phyloP scores from a whole-genome alignment of 2,329 filamentous ascomycete genomes.

The Xylaria sp. region DNA sequence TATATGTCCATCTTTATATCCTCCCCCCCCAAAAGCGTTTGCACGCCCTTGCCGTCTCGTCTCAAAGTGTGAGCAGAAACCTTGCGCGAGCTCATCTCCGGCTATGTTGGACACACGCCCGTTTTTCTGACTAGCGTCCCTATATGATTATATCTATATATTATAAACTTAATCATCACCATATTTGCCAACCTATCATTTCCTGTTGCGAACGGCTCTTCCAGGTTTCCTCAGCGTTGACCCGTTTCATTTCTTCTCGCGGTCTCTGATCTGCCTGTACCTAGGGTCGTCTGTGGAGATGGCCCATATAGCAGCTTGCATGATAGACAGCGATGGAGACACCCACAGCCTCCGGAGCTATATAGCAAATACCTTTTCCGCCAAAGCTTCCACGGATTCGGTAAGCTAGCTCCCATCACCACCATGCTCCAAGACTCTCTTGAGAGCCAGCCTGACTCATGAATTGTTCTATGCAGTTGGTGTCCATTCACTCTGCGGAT shows the following conservation, averaged over 20 bases:
- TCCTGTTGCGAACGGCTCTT: conserved; percentile 45
- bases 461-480: conserved; percentile 44
- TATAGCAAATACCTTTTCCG: conserved; percentile 63
- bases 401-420: conserved; percentile 51
- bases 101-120: conserved; percentile 40
- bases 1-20: conserved; percentile 35
- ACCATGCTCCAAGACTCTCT: conserved; percentile 16
- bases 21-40: conserved; percentile 41
- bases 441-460: conserved; percentile 45
- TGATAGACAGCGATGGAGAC: conserved; percentile 61
- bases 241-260: conserved; percentile 42
- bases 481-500: conserved; percentile 49
- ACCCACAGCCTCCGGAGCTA: conserved; percentile 55
- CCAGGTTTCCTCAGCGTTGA: conserved; percentile 48
- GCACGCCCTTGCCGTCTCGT: conserved; percentile 43
- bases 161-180: conserved; percentile 46
- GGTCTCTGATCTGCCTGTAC: conserved; percentile 46
- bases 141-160: conserved; percentile 49
- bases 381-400: conserved; percentile 58
- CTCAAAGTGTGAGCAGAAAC: conserved; percentile 35
- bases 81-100: conserved; percentile 33
- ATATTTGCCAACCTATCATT: conserved; percentile 46
- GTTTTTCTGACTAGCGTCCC: conserved; percentile 41
- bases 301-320: conserved; percentile 72
- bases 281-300: conserved; percentile 54